These are phyloP conservation scores for Wallemia hederae DNA, from an alignment of 1,284 basidiomycete genomes.

Conservation along the genomic window DNA sequence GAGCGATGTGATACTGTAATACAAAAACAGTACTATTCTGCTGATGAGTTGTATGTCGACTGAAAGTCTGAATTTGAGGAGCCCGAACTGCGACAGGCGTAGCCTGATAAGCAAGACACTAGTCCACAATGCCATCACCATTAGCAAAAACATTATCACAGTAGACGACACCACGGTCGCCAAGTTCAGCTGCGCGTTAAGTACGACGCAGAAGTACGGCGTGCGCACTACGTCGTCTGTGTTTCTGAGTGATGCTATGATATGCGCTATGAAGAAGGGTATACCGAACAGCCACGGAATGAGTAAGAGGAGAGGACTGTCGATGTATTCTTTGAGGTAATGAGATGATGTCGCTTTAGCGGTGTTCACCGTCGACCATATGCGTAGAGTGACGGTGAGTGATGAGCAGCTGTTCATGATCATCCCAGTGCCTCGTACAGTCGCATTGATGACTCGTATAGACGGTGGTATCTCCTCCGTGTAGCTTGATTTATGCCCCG, in stretches of 20 bases:
- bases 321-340: neutral
- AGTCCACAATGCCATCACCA: neutral
- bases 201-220: neutral
- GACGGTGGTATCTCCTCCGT: neutral
- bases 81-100: neutral
- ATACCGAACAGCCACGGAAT: neutral
- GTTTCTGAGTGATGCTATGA: neutral
- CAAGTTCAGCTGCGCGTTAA: neutral
- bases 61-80: neutral
- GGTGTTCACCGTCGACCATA: neutral
- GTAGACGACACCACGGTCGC: neutral
- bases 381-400: neutral
- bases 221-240: neutral
- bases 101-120: neutral
- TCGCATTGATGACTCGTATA: neutral
- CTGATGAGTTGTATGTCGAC: neutral
- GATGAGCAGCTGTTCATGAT: neutral
- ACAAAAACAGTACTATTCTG: neutral
- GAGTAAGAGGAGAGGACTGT: neutral
- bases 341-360: neutral
- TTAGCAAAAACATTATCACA: neutral
- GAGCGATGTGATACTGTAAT: neutral
- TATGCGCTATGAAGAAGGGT: neutral
- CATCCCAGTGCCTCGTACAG: neutral
- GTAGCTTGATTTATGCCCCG: neutral